Percentiles rank a stretch among this genome's conserved stretches.
phyloP scores from a whole-genome alignment of 2,329 filamentous ascomycete species.

The Rhinocladiella mackenziei region DNA sequence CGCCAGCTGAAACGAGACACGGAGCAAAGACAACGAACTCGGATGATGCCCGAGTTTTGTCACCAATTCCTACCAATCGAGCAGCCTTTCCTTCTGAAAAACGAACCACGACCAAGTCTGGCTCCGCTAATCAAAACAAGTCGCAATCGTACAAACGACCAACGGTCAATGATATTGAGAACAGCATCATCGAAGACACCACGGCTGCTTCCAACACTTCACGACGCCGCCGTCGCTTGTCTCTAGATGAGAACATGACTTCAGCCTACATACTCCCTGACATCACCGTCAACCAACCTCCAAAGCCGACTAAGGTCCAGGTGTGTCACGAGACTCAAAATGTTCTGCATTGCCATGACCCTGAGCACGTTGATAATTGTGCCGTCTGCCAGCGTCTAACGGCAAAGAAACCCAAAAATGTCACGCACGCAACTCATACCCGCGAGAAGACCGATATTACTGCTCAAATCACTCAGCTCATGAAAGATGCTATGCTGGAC shows the following conservation, averaged over 20 bases:
- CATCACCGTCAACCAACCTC: constrained; percentile 49
- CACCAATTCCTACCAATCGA: constrained; percentile 11
- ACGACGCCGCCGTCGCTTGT: constrained; percentile 48
- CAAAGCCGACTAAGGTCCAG: constrained; percentile 30
- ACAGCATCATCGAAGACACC: constrained; percentile 25
- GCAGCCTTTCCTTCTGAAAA: constrained; percentile 17
- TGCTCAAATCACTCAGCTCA: constrained; percentile 25
- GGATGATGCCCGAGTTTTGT: constrained; percentile 28
- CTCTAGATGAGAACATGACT: constrained; percentile 52
- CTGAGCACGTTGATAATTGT: constrained; percentile 53
- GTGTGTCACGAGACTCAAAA: constrained; percentile 40
- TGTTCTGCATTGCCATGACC: constrained; percentile 41
- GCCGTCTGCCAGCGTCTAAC: constrained; percentile 51
- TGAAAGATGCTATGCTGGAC: constrained; percentile 38
- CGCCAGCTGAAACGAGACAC: constrained; percentile 15
- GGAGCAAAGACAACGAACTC: constrained; percentile 21
- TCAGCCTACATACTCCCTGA: constrained; percentile 63
- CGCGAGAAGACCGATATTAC: constrained; percentile 34
- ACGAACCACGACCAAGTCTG: constrained; percentile 7
- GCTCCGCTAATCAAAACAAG: constrained; percentile 9
- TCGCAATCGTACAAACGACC: constrained; percentile 18
- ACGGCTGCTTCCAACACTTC: constrained; percentile 46
- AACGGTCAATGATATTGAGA: constrained; percentile 25
- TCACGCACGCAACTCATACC: constrained; percentile 28
- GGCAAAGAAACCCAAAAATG: constrained; percentile 33